Percentiles rank a stretch among this genome's conserved stretches.
phyloP scores from a whole-genome alignment of 1,139 yeast genomes.

The Debaryomycetaceae sp. region DNA sequence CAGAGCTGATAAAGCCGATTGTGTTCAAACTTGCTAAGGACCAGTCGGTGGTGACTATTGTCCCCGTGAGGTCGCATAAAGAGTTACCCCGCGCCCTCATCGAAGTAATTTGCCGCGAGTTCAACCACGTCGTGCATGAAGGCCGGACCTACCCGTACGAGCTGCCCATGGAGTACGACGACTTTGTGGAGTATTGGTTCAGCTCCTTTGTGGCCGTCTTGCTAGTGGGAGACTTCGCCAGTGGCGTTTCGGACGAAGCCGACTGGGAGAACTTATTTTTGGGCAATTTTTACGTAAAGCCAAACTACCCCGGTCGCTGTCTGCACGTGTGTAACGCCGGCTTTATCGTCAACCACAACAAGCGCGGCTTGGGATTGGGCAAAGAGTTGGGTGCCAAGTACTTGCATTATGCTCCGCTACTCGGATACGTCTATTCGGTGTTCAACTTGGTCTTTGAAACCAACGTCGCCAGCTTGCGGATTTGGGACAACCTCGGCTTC shows the following conservation, averaged over 20 bases:
- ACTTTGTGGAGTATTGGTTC: slow-evolving; percentile 41
- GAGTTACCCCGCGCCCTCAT: slow-evolving; percentile 35
- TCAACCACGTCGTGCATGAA: slow-evolving; percentile 44
- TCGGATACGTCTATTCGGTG: slow-evolving; percentile 77
- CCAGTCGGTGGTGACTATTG: slow-evolving; percentile 26
- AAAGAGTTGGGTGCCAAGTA: slow-evolving; percentile 57
- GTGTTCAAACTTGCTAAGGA: slow-evolving; percentile 28
- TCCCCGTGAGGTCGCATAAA: slow-evolving; percentile 25
- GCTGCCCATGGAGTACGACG: slow-evolving; percentile 21
- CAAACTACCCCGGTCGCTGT: slow-evolving; percentile 74
- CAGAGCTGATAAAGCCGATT: slow-evolving; percentile 23
- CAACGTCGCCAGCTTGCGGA: slow-evolving; percentile 59
- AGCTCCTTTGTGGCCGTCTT: slow-evolving; percentile 42
- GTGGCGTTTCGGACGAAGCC: slow-evolving; percentile 11
- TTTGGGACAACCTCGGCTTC: slow-evolving; percentile 77
- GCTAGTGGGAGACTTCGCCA: slow-evolving; percentile 30
- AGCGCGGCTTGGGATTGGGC: slow-evolving; percentile 63
- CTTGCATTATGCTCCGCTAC: slow-evolving; percentile 58
- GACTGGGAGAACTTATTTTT: slow-evolving; percentile 29
- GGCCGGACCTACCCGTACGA: slow-evolving; percentile 49
- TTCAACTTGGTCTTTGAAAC: slow-evolving; percentile 77
- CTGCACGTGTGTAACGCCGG: slow-evolving; percentile 82
- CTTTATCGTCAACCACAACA: slow-evolving; percentile 53
- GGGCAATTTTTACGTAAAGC: slow-evolving; percentile 73
- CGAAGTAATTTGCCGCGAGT: slow-evolving; percentile 29